Percentiles rank a stretch among this genome's conserved stretches.
These are phyloP conservation scores for Claviceps paspali DNA, from an alignment of 2,329 filamentous ascomycete species.

Conservation along the genomic window DNA sequence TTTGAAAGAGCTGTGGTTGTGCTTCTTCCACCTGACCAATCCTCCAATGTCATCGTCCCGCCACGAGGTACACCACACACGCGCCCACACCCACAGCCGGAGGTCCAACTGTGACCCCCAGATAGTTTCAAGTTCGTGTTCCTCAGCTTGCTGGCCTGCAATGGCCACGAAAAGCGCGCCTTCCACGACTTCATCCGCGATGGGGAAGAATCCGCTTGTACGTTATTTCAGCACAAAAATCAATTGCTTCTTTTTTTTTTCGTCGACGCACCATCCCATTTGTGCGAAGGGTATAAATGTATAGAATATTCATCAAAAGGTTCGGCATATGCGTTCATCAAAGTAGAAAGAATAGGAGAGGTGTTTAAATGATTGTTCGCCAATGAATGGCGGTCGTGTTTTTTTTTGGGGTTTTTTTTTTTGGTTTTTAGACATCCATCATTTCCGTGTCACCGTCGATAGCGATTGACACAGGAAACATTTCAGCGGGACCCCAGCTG, in stretches of 20 bases:
- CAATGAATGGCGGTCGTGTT: neutral
- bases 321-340: neutral
- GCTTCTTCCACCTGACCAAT: too few relatives aligned
- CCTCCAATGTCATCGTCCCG: too few relatives aligned
- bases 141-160: neutral
- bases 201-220: slow-evolving; percentile 9
- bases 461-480: slow-evolving; percentile 22
- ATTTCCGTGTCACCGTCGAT: slow-evolving; percentile 39
- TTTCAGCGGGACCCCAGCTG: slow-evolving; percentile 73
- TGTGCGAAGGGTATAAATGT: slow-evolving; percentile 2
- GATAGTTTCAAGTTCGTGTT: neutral
- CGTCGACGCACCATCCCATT: slow-evolving; percentile 7
- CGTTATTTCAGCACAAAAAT: slow-evolving; percentile 12
- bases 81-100: neutral
- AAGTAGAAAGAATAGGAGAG: neutral
- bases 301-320: slow-evolving; percentile 2
- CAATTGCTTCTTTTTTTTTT: slow-evolving; percentile 8
- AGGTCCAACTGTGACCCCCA: neutral
- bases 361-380: neutral
- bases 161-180: neutral
- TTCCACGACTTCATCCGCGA: neutral
- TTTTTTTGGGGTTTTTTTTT: slow-evolving; percentile 5
- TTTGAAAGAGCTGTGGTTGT: too few relatives aligned
- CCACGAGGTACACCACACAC: too few relatives aligned
- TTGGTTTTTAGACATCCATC: slow-evolving; percentile 36